Evolutionary conservation across 2,329 filamentous ascomycete genomes (phyloP), one percentile per base, ranked within the genome.

Genomic region (Onygena corvina): DNA sequence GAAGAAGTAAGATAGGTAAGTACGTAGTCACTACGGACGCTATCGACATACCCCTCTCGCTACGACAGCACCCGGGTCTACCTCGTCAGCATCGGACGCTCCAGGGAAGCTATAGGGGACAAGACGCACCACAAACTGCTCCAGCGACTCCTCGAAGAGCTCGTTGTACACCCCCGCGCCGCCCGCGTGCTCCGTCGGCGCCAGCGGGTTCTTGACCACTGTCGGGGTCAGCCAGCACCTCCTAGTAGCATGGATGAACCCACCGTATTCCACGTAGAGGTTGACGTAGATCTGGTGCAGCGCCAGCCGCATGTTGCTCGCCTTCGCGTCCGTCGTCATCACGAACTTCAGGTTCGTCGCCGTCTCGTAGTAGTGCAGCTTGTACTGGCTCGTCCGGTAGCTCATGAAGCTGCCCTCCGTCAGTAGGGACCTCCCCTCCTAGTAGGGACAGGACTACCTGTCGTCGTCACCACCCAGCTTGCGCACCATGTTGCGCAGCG

Each of bases 231-330:
- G 38, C 25, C 21, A 44, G 33, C 23, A 45, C 23, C 40, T 45
- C 3, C 11, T 21, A 16, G 21, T 14, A 33, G 27, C 11, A 47
- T 30, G 23, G 27, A n/a, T 29, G 20, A 18, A 59, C 59, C 12
- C 67, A 87, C 84, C 83, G 61, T 92, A 98, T 71, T 98, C 92
- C 14, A 98, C 90, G 71, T 92, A 98, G 20, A 96, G 77, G 65
- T 94, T 96, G 51, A 95, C 93, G 67, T 95, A 98, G 54, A 98
- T 95, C 75, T 98, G 92, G 65, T 98, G 89, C 61, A 98, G 70
- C 18, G 94, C 90, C 59, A 93, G 87, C 38, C 89, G 80, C 80
- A 98, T 90, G 67, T 88, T 95, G 57, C 84, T 78, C 51, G 86
- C 85, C 57, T 80, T 84, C 31, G 85, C 86, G 69, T 96, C 92